These are phyloP conservation scores for Ogataea glucozyma DNA, from an alignment of 805 yeast species.

Conservation along the genomic window DNA sequence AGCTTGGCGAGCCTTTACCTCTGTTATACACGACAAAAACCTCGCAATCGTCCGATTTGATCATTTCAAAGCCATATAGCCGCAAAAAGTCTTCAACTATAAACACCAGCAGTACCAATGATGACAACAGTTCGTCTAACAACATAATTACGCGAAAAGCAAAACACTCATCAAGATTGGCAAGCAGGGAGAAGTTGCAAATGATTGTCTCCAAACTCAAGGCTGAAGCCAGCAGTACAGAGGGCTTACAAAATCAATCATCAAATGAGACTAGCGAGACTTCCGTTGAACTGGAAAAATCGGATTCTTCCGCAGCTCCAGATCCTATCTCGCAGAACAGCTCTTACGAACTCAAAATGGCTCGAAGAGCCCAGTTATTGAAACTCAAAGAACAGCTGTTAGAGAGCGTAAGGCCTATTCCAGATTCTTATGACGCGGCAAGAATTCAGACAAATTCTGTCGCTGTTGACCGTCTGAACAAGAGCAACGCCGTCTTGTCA, in stretches of 20 bases:
- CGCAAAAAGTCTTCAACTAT: too few relatives aligned
- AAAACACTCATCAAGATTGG: background rate
- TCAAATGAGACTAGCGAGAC: background rate
- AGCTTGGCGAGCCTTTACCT: constrained; percentile 32
- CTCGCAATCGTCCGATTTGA: background rate
- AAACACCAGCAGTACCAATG: background rate
- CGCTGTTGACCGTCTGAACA: too few relatives aligned
- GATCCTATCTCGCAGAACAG: background rate
- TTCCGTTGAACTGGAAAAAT: background rate
- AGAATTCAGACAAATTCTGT: too few relatives aligned
- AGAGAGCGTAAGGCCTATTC: constrained; percentile 1
- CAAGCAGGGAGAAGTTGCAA: background rate
- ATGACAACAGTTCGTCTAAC: background rate
- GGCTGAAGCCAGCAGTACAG: too few relatives aligned
- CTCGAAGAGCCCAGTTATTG: constrained; percentile 5
- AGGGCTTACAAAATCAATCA: too few relatives aligned
- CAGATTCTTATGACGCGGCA: too few relatives aligned
- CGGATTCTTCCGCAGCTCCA: background rate
- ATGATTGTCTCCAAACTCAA: constrained; percentile 5
- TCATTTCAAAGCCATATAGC: too few relatives aligned
- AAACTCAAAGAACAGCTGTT: constrained; percentile 7
- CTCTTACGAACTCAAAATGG: constrained; percentile 3
- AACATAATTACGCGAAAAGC: background rate
- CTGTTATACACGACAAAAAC: constrained; percentile 18
- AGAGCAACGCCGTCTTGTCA: too few relatives aligned